Conservation (phyloP, 1,284 basidiomycete genomes). For the Malassezia globosa region DNA sequence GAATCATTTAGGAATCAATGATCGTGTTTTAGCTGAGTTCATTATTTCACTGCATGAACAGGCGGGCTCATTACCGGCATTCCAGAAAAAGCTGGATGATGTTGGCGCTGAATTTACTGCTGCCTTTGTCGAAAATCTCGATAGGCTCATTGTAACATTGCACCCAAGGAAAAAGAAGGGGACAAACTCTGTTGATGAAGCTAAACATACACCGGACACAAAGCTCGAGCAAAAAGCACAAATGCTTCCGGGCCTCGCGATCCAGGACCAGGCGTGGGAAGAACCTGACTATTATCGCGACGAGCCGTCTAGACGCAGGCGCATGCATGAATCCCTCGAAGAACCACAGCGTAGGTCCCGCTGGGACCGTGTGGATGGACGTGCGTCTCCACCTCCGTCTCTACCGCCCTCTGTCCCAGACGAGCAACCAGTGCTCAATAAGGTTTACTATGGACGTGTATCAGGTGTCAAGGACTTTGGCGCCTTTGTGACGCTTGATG, state of each 20-base stretch:
- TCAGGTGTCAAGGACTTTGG: conserved; percentile 86
- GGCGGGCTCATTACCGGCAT: conserved; percentile 59
- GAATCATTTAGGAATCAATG: conserved; percentile 57
- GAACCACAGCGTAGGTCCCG: not conserved
- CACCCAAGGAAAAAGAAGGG: conserved; percentile 70
- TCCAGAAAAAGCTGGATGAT: conserved; percentile 70
- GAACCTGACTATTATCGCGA: conserved; percentile 39
- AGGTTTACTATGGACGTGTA: conserved; percentile 83
- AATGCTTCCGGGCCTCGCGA: conserved; percentile 73
- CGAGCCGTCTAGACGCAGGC: not conserved
- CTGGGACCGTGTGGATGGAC: not conserved
- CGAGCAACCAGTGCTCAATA: conserved; percentile 76
- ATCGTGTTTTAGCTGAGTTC: conserved; percentile 89
- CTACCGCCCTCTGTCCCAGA: conserved; percentile 48
- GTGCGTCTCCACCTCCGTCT: not conserved
- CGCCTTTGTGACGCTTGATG: conserved; percentile 80
- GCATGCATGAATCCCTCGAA: not conserved
- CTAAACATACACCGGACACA: conserved; percentile 3
- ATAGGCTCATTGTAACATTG: conserved; percentile 82
- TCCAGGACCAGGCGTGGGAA: conserved; percentile 60
- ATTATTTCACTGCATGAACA: conserved; percentile 81
- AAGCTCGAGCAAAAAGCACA: conserved; percentile 52
- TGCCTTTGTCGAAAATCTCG: conserved; percentile 78
- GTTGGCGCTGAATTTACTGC: conserved; percentile 77
- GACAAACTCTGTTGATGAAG: conserved; percentile 46